Conservation (phyloP, 371 early-diverging fungal genomes). For the Chytridium lagenaria region DNA sequence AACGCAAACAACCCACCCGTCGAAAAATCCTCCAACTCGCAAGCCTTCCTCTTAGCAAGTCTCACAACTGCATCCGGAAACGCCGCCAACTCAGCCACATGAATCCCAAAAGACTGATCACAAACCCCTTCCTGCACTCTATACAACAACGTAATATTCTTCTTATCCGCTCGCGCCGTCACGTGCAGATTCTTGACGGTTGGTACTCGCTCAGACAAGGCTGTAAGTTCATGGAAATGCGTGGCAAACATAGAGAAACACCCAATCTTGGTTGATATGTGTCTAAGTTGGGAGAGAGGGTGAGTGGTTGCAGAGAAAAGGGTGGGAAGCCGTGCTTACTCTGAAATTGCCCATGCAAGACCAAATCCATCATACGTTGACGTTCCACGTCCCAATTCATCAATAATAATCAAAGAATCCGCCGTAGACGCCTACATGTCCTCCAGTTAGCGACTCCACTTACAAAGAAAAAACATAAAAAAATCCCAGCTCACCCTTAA, state of each 20-base stretch:
- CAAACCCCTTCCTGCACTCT: conserved; percentile 85
- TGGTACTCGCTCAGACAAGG: conserved; percentile 69
- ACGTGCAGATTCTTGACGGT: conserved; percentile 90
- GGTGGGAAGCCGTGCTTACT: conserved; percentile 60
- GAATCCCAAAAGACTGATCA: conserved; percentile 98
- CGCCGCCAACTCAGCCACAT: conserved; percentile 94
- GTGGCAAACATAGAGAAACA: conserved; percentile 94
- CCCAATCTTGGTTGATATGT: conserved; percentile 79
- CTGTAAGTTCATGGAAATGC: conserved; percentile 97
- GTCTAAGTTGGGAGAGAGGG: no score
- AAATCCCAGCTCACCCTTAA: conserved; percentile 63
- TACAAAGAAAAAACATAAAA: background rate
- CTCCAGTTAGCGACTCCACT: conserved; percentile 9
- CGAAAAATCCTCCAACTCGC: conserved; percentile 73
- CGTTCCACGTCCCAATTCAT: conserved; percentile 99
- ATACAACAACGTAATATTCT: conserved; percentile 81
- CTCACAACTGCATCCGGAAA: conserved; percentile 88
- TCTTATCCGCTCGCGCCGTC: conserved; percentile 50
- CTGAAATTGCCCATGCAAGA: conserved; percentile 96
- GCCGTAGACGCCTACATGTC: conserved; percentile 78
- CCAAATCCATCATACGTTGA: conserved; percentile 97
- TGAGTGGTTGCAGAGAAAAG: background rate
- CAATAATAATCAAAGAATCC: conserved; percentile 95
- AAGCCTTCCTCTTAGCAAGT: conserved; percentile 86
- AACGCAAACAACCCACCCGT: conserved; percentile 15